A percentile compares a stretch with the other conserved stretches of the same genome.
These are phyloP conservation scores for Colletotrichum chrysophilum DNA, from an alignment of 2,329 filamentous ascomycete genomes.

Conservation along the genomic window DNA sequence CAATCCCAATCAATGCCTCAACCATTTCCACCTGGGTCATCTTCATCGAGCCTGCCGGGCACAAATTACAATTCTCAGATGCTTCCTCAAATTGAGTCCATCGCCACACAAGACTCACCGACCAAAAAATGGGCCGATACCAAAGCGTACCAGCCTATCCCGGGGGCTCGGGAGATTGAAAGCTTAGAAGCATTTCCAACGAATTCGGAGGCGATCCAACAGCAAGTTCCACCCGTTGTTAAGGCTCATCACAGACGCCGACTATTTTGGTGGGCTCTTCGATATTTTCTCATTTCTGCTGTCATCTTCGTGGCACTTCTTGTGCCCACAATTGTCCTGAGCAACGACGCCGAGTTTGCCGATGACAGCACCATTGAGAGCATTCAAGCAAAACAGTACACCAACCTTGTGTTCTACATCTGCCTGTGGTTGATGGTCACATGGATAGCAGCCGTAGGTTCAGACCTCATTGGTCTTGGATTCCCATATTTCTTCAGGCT, in stretches of 20 bases:
- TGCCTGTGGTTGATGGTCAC: conserved; percentile 25
- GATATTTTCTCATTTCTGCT: conserved; percentile 21
- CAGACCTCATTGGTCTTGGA: conserved; percentile 22
- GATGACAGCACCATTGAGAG: background rate
- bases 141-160: background rate
- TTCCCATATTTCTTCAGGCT: conserved; percentile 30
- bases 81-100: background rate
- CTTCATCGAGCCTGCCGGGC: background rate
- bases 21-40: background rate
- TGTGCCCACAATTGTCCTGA: conserved; percentile 24
- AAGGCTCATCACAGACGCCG: background rate
- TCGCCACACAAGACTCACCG: background rate
- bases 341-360: conserved; percentile 17
- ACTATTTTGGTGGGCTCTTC: conserved; percentile 22
- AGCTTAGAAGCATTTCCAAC: background rate
- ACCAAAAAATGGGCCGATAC: background rate
- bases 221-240: background rate
- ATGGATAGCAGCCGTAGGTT: conserved; percentile 26
- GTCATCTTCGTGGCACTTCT: conserved; percentile 22
- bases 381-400: conserved; percentile 15
- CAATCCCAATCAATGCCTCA: background rate
- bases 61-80: background rate
- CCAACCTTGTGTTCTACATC: conserved; percentile 26
- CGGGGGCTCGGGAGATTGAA: background rate
- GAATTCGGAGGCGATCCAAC: background rate